Base-by-base conservation (phyloP, 2,329 filamentous ascomycete species). In the Penicillium sp. region DNA sequence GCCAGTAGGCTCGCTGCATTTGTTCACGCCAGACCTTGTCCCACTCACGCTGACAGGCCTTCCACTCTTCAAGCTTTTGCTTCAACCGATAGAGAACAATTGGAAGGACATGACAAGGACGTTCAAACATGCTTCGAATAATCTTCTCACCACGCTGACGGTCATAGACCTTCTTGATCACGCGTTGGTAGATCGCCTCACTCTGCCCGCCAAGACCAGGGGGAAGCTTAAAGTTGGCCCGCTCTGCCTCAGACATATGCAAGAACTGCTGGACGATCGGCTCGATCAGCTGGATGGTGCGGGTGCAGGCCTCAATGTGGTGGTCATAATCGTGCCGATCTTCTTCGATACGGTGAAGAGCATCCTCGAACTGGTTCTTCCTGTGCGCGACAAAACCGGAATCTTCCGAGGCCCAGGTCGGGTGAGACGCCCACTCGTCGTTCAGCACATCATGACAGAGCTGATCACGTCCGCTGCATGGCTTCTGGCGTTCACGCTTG, bases 251-350 rank as follows among this genome's bases (percentile, higher is more conserved):
- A 7, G 79, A 80, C 79, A 96, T 85, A 37, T 86, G 84, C 12
- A 90, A 77, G 69, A 98, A 87, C 62, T 94, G 86, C 63, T 95
- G 90, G 1, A 89, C 90, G 49, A 97, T 88, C 0, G 93, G 93
- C 66, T 97, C 91, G 36, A 98, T 81, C 4, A 98, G 83, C 69
- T 97, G 93, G 50, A 98, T 95, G 43, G 93, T 96, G 58, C 95
- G 90, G 51, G 86, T 82, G 63, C 93, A 95, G 7, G 89, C 88
- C 71, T 98, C 93, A 45, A 98, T 97, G 65, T 96, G 93, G 72
- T 94, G 95, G 68, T 98, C 93, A 61, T 98, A 98, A 65, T 98
- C 93, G 64, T 98, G 93, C 4, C 93, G 86, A 67, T 98, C 93
- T 69, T 98, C 93, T 69, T 98, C 93, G 51, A 98, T 96, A 18